Base-by-base conservation (phyloP, 192 early-diverging fungal genomes). In the Irineochytrium annulatum region DNA sequence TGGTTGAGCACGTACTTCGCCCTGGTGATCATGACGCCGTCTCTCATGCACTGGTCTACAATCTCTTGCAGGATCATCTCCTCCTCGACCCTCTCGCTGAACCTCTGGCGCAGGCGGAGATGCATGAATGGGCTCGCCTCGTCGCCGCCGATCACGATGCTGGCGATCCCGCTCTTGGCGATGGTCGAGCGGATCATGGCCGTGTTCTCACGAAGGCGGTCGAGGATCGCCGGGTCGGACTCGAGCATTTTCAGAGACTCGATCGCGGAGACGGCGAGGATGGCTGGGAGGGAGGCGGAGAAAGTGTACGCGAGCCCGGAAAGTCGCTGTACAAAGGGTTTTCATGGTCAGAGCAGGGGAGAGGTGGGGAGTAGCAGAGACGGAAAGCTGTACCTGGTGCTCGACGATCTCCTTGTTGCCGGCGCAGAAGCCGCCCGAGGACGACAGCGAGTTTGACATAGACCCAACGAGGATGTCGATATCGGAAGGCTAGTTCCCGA, bases 251-350 rank as follows among this genome's bases (percentile, higher is more conserved):
- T 77, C 57, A 98, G 74, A 3, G 89, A 90, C 67, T 95, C 91
- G 1, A 86, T 75, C n/a, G 91, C 89, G 35, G 88, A 81, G 24
- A 93, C 91, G 17, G 94, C 82, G 3, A 98, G 81, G 72, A 94
- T 90, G 22, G 93, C 91, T 20, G 95, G 95, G 35, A 98, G 82
- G 13, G 94, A 90, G 0, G 95, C 95, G 32, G 94, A 96, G 72
- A 89, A 98, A 59, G 86, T 88, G 74, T 96, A 98, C 1, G 89
- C 89, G 33, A 78, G 74, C 3, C 93, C 93, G 11, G 92, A 91
- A 28, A 98, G 84, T 32, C 91, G 82, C 73, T 95, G 86, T 11
- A 44, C 19, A 57, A 41, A 39, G 24, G 20, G 1, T 0, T 22
- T 28, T 22, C 22, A 46, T 14, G 13, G 62, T 32, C 29, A 3